Base-by-base conservation (phyloP, 1,284 basidiomycete genomes). In the Trametes versicolor region DNA sequence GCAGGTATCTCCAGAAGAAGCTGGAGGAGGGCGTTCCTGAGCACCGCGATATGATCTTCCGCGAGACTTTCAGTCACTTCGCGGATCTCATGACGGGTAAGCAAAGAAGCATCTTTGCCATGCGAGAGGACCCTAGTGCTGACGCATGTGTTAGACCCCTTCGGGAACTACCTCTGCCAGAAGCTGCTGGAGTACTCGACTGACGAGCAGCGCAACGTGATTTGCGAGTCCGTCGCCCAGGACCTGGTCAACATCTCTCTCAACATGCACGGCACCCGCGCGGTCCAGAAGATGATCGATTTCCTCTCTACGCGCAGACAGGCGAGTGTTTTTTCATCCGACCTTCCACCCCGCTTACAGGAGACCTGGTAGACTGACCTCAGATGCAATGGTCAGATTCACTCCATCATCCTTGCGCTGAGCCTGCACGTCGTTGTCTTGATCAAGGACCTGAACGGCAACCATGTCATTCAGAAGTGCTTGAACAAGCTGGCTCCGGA, bases 261-360 rank as follows among this genome's bases (percentile, higher is more conserved):
- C 73, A 99, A 99, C 82, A 99, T 99, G 98, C 98, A 99, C 80
- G 98, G 98, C 47, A 99, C 98, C 43, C 91, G 98, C 65, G 98
- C 98, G 29, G 98, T 99, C 60, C 98, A 99, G 82, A 99, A 99
- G 85, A 99, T 99, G 96, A 98, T 99, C 71, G 98, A 99, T 80
- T 99, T 98, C 83, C 82, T 99, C 74, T 97, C 96, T n/a, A 96
- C 94, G 64, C 90, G 94, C 72, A 86, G 96, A 75, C 95, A 96
- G 91, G 92, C 83, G 82, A 86, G 91, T 88, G 70, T 68, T 64
- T 70, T 77, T 62, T 68, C 60, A 61, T 70, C 68, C 63, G 69
- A 64, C 41, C 69, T 72, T 71, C 72, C 74, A 73, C 75, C 79
- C 75, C 76, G 73, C 76, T 78, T 76, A 78, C 77, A 63, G 72